Conservation (phyloP, 352 stramenopile genomes). For the Pythium phragmitis region DNA sequence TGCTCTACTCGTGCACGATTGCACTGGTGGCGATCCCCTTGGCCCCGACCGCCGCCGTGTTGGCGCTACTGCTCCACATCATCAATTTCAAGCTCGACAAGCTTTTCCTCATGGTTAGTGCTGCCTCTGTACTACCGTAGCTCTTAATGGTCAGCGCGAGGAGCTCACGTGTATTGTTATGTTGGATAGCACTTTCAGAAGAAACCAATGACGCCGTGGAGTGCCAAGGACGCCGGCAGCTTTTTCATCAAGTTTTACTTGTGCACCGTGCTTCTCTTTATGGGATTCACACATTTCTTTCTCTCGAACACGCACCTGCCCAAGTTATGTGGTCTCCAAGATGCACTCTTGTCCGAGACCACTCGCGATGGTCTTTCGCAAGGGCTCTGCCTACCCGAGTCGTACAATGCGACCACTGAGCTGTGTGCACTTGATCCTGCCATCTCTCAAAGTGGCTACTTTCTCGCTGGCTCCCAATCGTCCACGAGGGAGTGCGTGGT, state of each 20-base stretch:
- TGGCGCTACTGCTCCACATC: slow-evolving; percentile 58
- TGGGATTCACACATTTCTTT: slow-evolving; percentile 63
- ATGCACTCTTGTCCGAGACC: slow-evolving; percentile 25
- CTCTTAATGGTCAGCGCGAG: background rate
- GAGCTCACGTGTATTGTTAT: background rate
- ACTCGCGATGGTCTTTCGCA: background rate
- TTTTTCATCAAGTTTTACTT: slow-evolving; percentile 91
- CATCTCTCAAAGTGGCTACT: slow-evolving; percentile 43
- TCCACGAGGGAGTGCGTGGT: slow-evolving; percentile 31
- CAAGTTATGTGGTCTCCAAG: slow-evolving; percentile 62
- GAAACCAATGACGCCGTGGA: slow-evolving; percentile 72
- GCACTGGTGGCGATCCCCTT: slow-evolving; percentile 68
- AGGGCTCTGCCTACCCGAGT: slow-evolving; percentile 32
- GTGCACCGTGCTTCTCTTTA: slow-evolving; percentile 61
- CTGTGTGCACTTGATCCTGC: slow-evolving; percentile 36
- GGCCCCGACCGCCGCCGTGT: slow-evolving; percentile 50
- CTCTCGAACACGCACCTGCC: slow-evolving; percentile 45
- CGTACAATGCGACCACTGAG: slow-evolving; percentile 32
- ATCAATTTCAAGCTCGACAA: slow-evolving; percentile 86
- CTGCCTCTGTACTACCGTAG: background rate
- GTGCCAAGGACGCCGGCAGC: slow-evolving; percentile 67
- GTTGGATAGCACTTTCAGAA: slow-evolving; percentile 53
- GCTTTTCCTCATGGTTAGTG: slow-evolving; percentile 55
- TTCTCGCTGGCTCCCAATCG: slow-evolving; percentile 15
- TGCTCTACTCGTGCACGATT: slow-evolving; percentile 80